Conservation (phyloP, 2,329 filamentous ascomycete species). For the Sphaceloma murrayae region DNA sequence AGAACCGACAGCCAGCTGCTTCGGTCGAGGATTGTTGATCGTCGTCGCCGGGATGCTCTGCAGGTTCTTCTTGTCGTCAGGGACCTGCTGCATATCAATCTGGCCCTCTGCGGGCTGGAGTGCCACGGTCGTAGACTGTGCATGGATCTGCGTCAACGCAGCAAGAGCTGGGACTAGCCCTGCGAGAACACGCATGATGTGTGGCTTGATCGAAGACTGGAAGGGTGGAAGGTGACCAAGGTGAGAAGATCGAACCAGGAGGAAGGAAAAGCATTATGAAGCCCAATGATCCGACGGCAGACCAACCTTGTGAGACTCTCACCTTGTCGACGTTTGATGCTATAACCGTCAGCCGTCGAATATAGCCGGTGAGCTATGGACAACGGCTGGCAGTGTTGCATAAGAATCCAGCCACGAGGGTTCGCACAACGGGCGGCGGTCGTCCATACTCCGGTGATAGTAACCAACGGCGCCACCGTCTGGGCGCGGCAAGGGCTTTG, state of each 20-base stretch:
- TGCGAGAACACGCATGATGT: constrained; percentile 14
- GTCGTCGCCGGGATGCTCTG: constrained; percentile 1
- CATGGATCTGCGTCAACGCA: constrained; percentile 8
- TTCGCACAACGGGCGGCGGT: constrained; percentile 7
- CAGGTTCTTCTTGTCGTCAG: neutral
- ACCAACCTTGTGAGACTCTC: constrained; percentile 12
- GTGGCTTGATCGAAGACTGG: constrained; percentile 10
- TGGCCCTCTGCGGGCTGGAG: neutral
- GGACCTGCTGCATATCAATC: constrained; percentile 4
- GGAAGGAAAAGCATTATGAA: constrained; percentile 15
- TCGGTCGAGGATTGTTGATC: neutral
- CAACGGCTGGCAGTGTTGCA: constrained; percentile 11
- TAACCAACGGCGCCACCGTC: constrained; percentile 8
- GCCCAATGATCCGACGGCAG: neutral
- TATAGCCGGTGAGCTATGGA: constrained; percentile 17
- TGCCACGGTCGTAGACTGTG: neutral
- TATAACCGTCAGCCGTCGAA: constrained; percentile 11
- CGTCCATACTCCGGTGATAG: constrained; percentile 7
- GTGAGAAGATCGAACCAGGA: constrained; percentile 8
- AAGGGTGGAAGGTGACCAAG: constrained; percentile 11
- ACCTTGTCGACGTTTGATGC: constrained; percentile 10
- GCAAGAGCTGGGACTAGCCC: constrained; percentile 11
- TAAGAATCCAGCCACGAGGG: constrained; percentile 3
- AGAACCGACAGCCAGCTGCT: neutral
- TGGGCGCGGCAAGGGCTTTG: neutral